A percentile compares a stretch with the other conserved stretches of the same genome.
Evolutionary conservation across 192 early-diverging fungal genomes (phyloP).

Genomic region (Kickxella alabastrina): DNA sequence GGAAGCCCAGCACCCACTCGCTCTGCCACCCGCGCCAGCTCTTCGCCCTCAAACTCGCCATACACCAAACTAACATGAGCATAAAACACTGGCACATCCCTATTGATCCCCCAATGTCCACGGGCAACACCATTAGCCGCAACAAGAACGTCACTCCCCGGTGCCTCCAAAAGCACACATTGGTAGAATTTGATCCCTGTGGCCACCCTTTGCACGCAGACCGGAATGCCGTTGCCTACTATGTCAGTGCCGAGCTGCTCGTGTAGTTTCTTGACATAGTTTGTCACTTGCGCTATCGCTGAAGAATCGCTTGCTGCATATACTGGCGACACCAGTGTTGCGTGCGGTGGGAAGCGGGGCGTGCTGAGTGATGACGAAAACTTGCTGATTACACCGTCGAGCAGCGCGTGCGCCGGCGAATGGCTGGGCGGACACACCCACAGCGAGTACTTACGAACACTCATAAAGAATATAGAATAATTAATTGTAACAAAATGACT

Average conservation of each 20-base stretch:
- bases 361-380: constrained; percentile 9
- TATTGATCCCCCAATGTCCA: constrained; percentile 21
- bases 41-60: constrained; percentile 4
- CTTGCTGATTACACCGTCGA: constrained; percentile 8
- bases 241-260: constrained; percentile 2
- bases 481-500: neutral
- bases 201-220: constrained; percentile 4
- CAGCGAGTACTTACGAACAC: constrained; percentile 44
- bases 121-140: constrained; percentile 22
- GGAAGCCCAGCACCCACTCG: constrained; percentile 13
- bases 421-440: constrained; percentile 30
- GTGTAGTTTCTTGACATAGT: constrained; percentile 10
- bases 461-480: neutral
- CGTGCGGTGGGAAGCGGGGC: constrained; percentile 24
- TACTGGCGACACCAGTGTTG: constrained; percentile 34
- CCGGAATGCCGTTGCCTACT: constrained; percentile 6
- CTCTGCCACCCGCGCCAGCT: neutral
- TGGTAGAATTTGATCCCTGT: constrained; percentile 27
- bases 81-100: constrained; percentile 8
- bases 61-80: constrained; percentile 43
- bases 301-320: constrained; percentile 12
- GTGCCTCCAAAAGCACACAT: constrained; percentile 24
- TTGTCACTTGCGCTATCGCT: constrained; percentile 12
- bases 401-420: constrained; percentile 1
- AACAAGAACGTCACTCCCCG: neutral